Evolutionary conservation across 208 protist genomes (phyloP), one percentile per base, ranked within the genome.

Genomic region (Leishmania arabica): DNA sequence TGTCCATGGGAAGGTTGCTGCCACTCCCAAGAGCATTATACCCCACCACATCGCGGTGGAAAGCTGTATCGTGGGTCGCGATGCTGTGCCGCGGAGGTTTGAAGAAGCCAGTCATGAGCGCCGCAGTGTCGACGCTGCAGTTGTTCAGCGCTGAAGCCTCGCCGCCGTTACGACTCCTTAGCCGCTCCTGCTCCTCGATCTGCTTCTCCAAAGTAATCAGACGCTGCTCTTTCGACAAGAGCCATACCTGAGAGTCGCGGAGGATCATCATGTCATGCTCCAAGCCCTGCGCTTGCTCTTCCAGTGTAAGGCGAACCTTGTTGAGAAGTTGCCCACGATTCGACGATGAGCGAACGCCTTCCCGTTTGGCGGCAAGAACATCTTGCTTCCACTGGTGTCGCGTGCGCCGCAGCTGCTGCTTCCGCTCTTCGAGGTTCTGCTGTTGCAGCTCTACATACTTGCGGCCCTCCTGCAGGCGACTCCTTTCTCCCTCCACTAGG

Each of bases 321-420:
- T 93, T 95, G 21, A 97, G 83, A 9, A 93, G 65, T 77, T 92
- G 89, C 21, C 93, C 93, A 60, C 88, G 77, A 80, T 90, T 88
- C 13, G 93, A 97, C 27, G 91, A 93, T 40, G 93, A 89, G 21
- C 89, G 84, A 49, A 97, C 84, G 8, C 92, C 93, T 76, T 94
- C 90, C 53, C 83, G 53, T 75, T 97, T 97, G 42, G 93, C 93
- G 47, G 76, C 76, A 34, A 95, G 82, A 13, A 97, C 91, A 80
- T 95, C 91, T 51, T 93, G 87, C 73, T 97, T 97, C 92, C 93
- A 97, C 64, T 94, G 89, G 74, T 91, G 89, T 45, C 89, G 87
- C 34, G 87, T 88, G 17, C 78, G 75, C 58, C 89, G 89, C 58
- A 97, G 77, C 49, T 95, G 89, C 74, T 86, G 73, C 42, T 90